Conservation (phyloP, 805 yeast genomes). For the Wickerhamomyces queroliae region DNA sequence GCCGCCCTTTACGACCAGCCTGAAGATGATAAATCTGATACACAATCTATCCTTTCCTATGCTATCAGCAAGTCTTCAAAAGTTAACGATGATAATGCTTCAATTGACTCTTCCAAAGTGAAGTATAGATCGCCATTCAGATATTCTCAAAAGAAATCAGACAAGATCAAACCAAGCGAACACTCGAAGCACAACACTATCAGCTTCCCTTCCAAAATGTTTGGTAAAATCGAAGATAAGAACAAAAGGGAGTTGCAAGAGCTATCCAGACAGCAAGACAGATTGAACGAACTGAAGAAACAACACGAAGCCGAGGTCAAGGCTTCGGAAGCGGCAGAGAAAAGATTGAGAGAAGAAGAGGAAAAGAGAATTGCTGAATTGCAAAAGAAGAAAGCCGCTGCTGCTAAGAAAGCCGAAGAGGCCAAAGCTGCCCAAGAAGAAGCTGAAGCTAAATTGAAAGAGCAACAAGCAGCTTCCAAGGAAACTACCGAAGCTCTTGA, state of each 20-base stretch:
- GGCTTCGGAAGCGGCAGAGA: conserved; percentile 2
- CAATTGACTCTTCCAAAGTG: background rate
- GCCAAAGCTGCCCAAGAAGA: conserved; percentile 2
- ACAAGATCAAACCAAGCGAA: background rate
- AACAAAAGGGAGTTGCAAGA: conserved; percentile 12
- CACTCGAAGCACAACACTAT: background rate
- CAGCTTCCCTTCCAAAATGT: conserved; percentile 6
- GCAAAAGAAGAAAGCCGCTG: conserved; percentile 9
- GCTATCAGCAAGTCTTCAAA: background rate
- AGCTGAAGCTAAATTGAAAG: conserved; percentile 2
- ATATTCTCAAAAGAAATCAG: background rate
- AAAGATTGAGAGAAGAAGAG: conserved; percentile 3
- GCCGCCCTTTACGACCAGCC: background rate
- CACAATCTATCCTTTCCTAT: background rate
- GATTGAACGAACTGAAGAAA: conserved; percentile 8
- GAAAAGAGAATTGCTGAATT: conserved; percentile 5
- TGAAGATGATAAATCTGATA: background rate
- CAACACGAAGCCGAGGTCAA: conserved; percentile 7
- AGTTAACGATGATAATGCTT: background rate
- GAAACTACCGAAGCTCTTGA: conserved; percentile 3
- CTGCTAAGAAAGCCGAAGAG: conserved; percentile 6
- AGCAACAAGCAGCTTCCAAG: background rate
- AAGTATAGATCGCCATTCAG: background rate
- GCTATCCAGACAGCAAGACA: conserved; percentile 10
- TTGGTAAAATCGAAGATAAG: conserved; percentile 10